Evolutionary conservation across 371 early-diverging fungal genomes (phyloP).

Genomic region (Apophysomyces sp.): DNA sequence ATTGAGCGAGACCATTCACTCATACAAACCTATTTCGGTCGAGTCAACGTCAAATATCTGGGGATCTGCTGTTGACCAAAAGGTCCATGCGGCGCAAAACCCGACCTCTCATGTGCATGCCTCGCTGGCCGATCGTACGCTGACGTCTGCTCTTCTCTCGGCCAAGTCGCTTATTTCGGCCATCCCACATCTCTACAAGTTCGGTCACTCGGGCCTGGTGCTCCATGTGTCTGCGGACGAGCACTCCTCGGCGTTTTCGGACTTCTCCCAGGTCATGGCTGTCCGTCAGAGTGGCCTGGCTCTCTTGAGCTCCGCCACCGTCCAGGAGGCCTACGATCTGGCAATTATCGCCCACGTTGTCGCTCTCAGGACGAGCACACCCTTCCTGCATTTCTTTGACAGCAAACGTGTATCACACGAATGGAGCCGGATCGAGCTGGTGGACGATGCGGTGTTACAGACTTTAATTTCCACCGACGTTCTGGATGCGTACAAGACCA

Average conservation of each 20-base stretch:
- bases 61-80: constrained; percentile 13
- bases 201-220: constrained; percentile 51
- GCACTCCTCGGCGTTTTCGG: constrained; percentile 33
- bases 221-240: constrained; percentile 54
- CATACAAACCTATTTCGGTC: neutral
- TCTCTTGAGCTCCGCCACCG: constrained; percentile 65
- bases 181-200: constrained; percentile 68
- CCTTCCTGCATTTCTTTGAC: constrained; percentile 63
- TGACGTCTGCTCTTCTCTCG: constrained; percentile 51
- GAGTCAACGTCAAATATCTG: constrained; percentile 12
- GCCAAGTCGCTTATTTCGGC: constrained; percentile 56
- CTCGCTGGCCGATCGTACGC: constrained; percentile 10
- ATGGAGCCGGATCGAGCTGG: constrained; percentile 25
- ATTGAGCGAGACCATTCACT: neutral
- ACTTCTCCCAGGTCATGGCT: constrained; percentile 69
- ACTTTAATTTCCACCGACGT: constrained; percentile 34
- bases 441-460: constrained; percentile 13
- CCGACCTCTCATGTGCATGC: constrained; percentile 14
- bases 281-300: constrained; percentile 78
- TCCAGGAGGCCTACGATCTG: constrained; percentile 74
- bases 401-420: constrained; percentile 41
- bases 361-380: constrained; percentile 56
- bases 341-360: constrained; percentile 64
- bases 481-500: constrained; percentile 24
- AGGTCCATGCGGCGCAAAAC: constrained; percentile 17